Evolutionary conservation across 1,139 yeast genomes (phyloP).

Genomic region (Sugiyamaella paludigena): DNA sequence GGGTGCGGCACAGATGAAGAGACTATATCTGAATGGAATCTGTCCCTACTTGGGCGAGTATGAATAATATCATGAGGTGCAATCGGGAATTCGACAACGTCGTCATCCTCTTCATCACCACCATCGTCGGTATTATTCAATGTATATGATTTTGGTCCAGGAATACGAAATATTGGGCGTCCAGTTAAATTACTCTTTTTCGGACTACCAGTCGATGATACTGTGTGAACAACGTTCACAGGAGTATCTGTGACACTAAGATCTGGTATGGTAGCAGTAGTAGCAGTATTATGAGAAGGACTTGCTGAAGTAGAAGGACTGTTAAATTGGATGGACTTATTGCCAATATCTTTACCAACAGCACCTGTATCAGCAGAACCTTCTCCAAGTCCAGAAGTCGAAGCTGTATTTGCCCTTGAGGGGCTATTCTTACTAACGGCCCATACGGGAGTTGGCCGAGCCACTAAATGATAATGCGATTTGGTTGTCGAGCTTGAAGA

Average conservation of each 20-base stretch:
- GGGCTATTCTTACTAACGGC: constrained; percentile 13
- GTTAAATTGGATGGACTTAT: neutral
- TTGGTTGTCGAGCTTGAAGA: no score
- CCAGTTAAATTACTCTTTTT: no score
- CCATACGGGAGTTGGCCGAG: constrained; percentile 30
- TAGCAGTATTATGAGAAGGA: no score
- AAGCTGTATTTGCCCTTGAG: neutral
- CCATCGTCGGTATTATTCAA: no score
- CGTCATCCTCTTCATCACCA: no score
- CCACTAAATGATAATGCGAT: constrained; percentile 18
- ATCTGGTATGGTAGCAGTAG: no score
- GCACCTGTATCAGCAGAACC: neutral
- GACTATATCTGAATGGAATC: no score
- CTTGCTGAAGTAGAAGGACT: neutral
- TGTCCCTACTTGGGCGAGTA: no score
- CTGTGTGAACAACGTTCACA: neutral
- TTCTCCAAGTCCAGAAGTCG: neutral
- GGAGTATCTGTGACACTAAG: neutral
- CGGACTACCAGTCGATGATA: neutral
- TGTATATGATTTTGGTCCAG: neutral
- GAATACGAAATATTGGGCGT: constrained; percentile 4
- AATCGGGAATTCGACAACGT: no score
- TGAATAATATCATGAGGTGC: no score
- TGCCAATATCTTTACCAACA: neutral
- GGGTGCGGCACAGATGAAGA: no score